A percentile compares a stretch with the other conserved stretches of the same genome.
These are phyloP conservation scores for Aspergillus diversus DNA, from an alignment of 495 filamentous ascomycete genomes.

Conservation along the genomic window DNA sequence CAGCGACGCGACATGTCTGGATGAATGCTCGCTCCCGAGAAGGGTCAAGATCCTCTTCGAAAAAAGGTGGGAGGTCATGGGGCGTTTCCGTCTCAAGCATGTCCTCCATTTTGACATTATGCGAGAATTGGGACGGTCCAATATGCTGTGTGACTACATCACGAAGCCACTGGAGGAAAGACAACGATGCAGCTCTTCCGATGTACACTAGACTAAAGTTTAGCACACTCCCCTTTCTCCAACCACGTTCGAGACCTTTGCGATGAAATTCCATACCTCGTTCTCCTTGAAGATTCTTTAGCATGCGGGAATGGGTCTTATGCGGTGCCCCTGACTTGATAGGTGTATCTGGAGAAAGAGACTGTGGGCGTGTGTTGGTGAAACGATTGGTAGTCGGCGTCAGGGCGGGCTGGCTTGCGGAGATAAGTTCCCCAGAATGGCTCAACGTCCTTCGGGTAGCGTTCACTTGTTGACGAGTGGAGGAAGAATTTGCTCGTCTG, in stretches of 20 bases:
- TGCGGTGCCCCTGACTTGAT: slow-evolving; percentile 39
- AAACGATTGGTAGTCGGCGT: neutral
- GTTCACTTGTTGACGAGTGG: slow-evolving; percentile 1
- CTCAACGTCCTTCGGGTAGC: neutral
- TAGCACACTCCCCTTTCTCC: neutral
- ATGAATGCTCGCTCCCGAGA: slow-evolving; percentile 33
- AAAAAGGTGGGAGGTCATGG: slow-evolving; percentile 31
- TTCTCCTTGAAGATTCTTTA: slow-evolving; percentile 42
- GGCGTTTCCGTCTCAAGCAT: slow-evolving; percentile 47
- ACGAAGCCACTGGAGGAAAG: slow-evolving; percentile 46
- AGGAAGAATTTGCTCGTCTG: slow-evolving; percentile 3
- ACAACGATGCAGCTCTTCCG: slow-evolving; percentile 45
- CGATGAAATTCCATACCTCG: slow-evolving; percentile 28
- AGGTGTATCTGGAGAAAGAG: slow-evolving; percentile 8
- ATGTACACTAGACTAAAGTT: slow-evolving; percentile 36
- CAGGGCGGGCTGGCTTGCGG: slow-evolving; percentile 2
- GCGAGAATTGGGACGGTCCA: slow-evolving; percentile 47
- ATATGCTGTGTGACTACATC: slow-evolving; percentile 48
- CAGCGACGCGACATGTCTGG: slow-evolving; percentile 34
- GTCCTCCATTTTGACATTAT: slow-evolving; percentile 43
- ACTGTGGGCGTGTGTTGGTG: neutral
- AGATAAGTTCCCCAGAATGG: neutral
- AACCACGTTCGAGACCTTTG: neutral
- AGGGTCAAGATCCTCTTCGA: slow-evolving; percentile 27
- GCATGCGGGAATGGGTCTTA: slow-evolving; percentile 43